Conservation (phyloP, 2,329 filamentous ascomycete genomes). For the Zymoseptoria brevis region DNA sequence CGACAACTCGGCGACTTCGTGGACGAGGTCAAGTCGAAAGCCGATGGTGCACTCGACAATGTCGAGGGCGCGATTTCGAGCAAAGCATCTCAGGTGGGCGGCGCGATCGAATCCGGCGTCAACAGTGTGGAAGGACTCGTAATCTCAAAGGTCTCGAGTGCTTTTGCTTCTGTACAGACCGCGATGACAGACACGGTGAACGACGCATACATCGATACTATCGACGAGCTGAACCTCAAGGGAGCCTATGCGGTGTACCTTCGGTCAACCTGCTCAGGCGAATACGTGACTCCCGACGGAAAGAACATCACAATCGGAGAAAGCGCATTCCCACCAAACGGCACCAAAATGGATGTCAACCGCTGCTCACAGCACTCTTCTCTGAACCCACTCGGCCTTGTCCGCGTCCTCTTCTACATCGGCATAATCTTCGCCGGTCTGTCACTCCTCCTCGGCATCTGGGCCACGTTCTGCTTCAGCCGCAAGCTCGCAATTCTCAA, state of each 20-base stretch:
- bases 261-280: constrained; percentile 50
- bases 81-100: constrained; percentile 15
- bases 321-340: constrained; percentile 16
- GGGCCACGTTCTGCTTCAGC: constrained; percentile 34
- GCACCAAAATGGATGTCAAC: constrained; percentile 44
- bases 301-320: constrained; percentile 36
- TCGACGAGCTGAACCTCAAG: constrained; percentile 44
- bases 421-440: constrained; percentile 46
- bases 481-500: constrained; percentile 42
- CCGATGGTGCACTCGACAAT: constrained; percentile 10
- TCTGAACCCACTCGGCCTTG: constrained; percentile 49
- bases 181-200: too few relatives aligned
- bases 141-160: constrained; percentile 6
- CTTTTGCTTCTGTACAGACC: too few relatives aligned
- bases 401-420: constrained; percentile 53
- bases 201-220: constrained; percentile 6
- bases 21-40: constrained; percentile 17
- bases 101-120: constrained; percentile 14
- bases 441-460: constrained; percentile 39
- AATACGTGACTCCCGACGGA: constrained; percentile 33
- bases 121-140: constrained; percentile 14
- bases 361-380: constrained; percentile 47
- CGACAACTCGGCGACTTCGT: constrained; percentile 24
- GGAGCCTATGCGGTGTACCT: constrained; percentile 57
- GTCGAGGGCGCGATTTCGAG: constrained; percentile 17